Conservation (phyloP, 2,329 filamentous ascomycete species). For the Pseudocercospora musae region DNA sequence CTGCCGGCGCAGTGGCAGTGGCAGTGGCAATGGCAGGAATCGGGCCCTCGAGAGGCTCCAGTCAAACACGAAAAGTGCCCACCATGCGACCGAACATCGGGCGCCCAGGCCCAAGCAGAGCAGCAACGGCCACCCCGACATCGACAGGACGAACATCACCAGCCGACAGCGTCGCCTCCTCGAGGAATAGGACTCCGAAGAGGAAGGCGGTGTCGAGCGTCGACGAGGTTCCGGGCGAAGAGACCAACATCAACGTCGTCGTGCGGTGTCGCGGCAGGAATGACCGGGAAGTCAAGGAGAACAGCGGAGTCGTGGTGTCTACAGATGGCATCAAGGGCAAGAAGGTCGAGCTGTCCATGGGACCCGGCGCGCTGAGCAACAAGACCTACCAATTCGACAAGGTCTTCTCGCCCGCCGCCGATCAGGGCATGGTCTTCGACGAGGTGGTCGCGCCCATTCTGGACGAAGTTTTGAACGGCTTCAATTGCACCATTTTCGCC, state of each 20-base stretch:
- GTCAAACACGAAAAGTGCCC: slow-evolving; percentile 27
- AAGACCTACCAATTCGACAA: slow-evolving; percentile 97
- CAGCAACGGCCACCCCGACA: slow-evolving; percentile 49
- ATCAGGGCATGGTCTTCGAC: slow-evolving; percentile 91
- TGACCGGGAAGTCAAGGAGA: slow-evolving; percentile 88
- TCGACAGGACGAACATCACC: slow-evolving; percentile 61
- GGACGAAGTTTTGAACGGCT: slow-evolving; percentile 90
- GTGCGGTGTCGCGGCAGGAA: slow-evolving; percentile 91
- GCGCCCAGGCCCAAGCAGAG: slow-evolving; percentile 38
- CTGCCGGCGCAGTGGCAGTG: slow-evolving; percentile 10
- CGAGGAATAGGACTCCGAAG: slow-evolving; percentile 60
- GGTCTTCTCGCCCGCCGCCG: slow-evolving; percentile 91
- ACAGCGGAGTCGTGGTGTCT: slow-evolving; percentile 85
- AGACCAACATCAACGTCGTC: slow-evolving; percentile 97
- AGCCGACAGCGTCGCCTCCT: slow-evolving; percentile 64
- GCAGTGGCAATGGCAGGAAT: slow-evolving; percentile 8
- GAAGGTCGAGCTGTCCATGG: slow-evolving; percentile 83
- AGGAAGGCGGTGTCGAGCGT: slow-evolving; percentile 73
- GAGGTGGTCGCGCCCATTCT: slow-evolving; percentile 91
- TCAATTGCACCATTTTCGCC: slow-evolving; percentile 98
- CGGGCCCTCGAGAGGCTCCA: slow-evolving; percentile 9
- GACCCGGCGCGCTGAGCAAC: slow-evolving; percentile 85
- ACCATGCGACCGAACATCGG: slow-evolving; percentile 53
- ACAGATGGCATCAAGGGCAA: slow-evolving; percentile 87
- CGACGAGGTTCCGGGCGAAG: slow-evolving; percentile 65